phyloP scores from a whole-genome alignment of 148 eudicot genomes.

The Cornus suecica region DNA sequence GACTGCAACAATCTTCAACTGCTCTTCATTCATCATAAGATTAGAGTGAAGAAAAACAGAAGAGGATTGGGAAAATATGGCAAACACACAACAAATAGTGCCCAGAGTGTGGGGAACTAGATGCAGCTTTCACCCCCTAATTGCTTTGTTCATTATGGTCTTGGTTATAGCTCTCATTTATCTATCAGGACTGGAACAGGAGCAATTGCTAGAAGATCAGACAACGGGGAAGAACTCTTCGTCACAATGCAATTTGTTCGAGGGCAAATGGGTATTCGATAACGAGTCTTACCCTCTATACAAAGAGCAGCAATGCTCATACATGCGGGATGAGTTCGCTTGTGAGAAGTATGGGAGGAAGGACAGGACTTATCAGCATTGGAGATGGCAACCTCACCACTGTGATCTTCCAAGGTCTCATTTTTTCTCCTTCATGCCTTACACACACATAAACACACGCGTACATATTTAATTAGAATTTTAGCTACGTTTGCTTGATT shows the following conservation, averaged over 20 bases:
- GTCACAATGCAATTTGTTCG: constrained; percentile 38
- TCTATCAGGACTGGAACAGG: not conserved
- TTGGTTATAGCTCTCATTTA: constrained; percentile 15
- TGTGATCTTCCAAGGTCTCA: constrained; percentile 46
- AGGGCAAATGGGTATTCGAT: constrained; percentile 70
- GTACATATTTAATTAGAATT: no score
- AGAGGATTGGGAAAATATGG: not conserved
- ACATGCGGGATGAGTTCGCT: constrained; percentile 46
- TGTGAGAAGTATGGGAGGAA: constrained; percentile 45
- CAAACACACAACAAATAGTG: constrained; percentile 5
- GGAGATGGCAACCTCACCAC: constrained; percentile 54
- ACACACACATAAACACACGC: no score
- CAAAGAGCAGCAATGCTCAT: constrained; percentile 43
- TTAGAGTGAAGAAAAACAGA: no score
- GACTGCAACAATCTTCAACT: not conserved
- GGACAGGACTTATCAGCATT: constrained; percentile 43
- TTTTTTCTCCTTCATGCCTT: not conserved
- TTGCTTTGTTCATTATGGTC: constrained; percentile 10
- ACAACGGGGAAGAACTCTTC: not conserved
- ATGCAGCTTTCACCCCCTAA: constrained; percentile 24
- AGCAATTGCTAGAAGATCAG: not conserved
- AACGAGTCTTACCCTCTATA: constrained; percentile 51
- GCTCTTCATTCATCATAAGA: not conserved
- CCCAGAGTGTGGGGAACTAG: constrained; percentile 8
- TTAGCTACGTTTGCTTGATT: no score